Evolutionary conservation across 1,284 basidiomycete species (phyloP).

Genomic region (Leccinum holopus): DNA sequence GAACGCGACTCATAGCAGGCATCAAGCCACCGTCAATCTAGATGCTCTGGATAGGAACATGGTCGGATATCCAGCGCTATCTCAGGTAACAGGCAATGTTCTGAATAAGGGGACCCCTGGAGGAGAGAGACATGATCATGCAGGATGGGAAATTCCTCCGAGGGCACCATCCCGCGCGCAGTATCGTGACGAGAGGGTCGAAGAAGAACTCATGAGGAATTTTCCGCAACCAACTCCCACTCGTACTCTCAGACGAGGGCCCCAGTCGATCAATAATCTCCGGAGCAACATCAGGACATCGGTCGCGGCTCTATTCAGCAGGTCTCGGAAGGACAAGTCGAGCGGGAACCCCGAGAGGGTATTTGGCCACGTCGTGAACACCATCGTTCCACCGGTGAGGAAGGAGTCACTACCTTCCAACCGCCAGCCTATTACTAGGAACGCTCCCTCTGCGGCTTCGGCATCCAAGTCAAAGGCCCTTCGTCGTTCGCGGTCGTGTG

Average conservation of each 20-base stretch:
- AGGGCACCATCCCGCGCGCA: not conserved
- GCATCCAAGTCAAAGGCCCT: slow-evolving; percentile 9
- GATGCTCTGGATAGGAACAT: not conserved
- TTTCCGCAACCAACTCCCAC: not conserved
- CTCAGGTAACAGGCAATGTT: slow-evolving; percentile 15
- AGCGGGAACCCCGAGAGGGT: slow-evolving; percentile 1
- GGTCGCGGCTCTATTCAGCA: slow-evolving; percentile 10
- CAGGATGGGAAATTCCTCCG: slow-evolving; percentile 4
- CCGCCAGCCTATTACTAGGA: not conserved
- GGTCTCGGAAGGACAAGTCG: slow-evolving; percentile 2
- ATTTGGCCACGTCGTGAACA: slow-evolving; percentile 19
- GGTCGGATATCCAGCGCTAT: slow-evolving; percentile 15
- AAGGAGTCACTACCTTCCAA: slow-evolving; percentile 18
- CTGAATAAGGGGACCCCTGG: slow-evolving; percentile 5
- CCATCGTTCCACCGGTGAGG: slow-evolving; percentile 9
- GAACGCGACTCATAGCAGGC: not conserved
- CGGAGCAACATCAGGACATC: slow-evolving; percentile 7
- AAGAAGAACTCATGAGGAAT: not conserved
- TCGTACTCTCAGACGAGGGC: slow-evolving; percentile 10
- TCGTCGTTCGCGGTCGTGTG: slow-evolving; percentile 30
- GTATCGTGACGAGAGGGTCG: not conserved
- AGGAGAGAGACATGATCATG: slow-evolving; percentile 8
- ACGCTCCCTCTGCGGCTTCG: not conserved
- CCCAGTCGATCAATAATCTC: slow-evolving; percentile 7
- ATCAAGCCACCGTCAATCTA: not conserved